Base-by-base conservation (phyloP, 768 basidiomycete species). In the Hypholoma sublateritium region DNA sequence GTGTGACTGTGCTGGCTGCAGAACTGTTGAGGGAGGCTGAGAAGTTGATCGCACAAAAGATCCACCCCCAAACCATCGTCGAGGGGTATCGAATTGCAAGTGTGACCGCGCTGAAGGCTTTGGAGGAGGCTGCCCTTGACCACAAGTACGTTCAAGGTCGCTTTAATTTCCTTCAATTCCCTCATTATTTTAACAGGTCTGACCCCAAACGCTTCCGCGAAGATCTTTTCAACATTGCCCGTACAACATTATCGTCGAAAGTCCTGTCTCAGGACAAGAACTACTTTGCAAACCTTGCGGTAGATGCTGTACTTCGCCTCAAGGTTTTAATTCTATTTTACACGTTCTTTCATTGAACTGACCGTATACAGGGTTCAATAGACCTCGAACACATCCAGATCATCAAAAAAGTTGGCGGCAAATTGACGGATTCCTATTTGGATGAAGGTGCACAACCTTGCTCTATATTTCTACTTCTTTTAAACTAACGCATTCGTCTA, bases 401-500 rank as follows among this genome's bases (percentile, higher is more conserved):
- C 71, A 99, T 98, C 79, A 99, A 99, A 83, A 98, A 98, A 75
- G 93, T 92, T n/a, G 96, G 96, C 56, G 96, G 96, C 50, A 99
- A 98, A 77, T 81, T 99, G 65, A 96, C 94, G 0, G 96, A 98
- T 67, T 96, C 94, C 5, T 99, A 98, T 77, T 85, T 99, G 34
- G 95, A 97, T 67, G 97, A 98, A 77, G 96, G 93, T 87, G 61
- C 14, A 75, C 62, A 17, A 39, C 11, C 14, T 34, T 2, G 46
- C 13, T 19, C n/a, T 16, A 16, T 22, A 17, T n/a, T 51, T 36
- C 11, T 19, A 11, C 14, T n/a, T 12, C 16, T 53, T n/a, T 52
- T 11, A 7, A 47, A 24, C 11, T 13, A 25, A 47, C 22, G 16
- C 8, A 22, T 39, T 48, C 45, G 4, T 21, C 3, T 61, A 95